Base-by-base conservation (phyloP, 2,329 filamentous ascomycete species). In the Colletotrichum sp. region DNA sequence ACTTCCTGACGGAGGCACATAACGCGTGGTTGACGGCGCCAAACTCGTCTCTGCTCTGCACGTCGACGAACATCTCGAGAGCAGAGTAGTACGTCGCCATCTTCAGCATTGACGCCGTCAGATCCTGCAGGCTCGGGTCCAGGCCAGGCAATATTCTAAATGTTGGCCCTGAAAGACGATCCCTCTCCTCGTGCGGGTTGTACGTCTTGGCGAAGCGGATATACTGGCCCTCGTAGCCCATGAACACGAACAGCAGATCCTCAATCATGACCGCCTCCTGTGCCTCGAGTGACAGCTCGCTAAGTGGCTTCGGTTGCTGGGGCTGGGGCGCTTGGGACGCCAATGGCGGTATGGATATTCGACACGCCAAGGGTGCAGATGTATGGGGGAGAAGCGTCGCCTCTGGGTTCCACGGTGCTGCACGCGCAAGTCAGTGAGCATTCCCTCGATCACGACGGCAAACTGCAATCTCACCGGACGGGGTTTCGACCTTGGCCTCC, bases 201-300 rank as follows among this genome's bases (percentile, higher is more conserved):
- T 98, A 98, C 11, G 91, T 91, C 79, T 95, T 94, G 74, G 91
- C 91, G 82, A 95, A 98, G 71, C 95, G 94, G 77, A 99, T 94
- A 82, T 98, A 98, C 83, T 98, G 96, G n/a, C 97, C 97, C 85
- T 99, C 97, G 78, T 96, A 98, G 28, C 97, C 97, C 96, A 99
- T 98, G 80, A 98, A 98, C 7, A 98, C 96, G 82, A 96, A 98
- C 44, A 98, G 86, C 19, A 99, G 86, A 80, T 99, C 97, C 79
- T 98, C 96, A 59, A 98, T 88, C 63, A 99, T 94, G 11, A 92
- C 94, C 28, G 93, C 91, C 85, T 99, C 97, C 84, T 99, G 97
- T 4, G 91, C 91, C 78, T 98, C 94, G 32, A 98, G 87, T 1
- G 93, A 92, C 75, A 98, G 86, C 73, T 94, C 92, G 72, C 90